Percentiles rank a stretch among this genome's conserved stretches.
Conservation (phyloP, 75 land plant genomes). For the Cunninghamia lanceolata region DNA sequence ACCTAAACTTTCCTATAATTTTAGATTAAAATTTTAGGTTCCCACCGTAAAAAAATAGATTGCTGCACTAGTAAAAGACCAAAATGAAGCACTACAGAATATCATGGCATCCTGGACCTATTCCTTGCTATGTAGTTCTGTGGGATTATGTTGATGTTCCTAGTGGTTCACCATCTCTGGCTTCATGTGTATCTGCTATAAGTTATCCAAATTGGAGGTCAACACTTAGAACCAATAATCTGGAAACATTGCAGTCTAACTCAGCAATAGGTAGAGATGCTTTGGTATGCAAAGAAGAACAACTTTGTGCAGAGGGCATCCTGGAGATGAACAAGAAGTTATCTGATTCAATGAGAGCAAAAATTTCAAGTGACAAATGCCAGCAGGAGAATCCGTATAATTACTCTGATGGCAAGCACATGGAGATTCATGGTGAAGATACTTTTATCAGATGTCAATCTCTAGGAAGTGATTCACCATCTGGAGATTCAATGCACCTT, state of each 20-base stretch:
- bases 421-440: background rate
- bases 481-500: conserved; percentile 43
- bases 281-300: background rate
- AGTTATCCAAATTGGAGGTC: background rate
- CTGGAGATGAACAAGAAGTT: conserved; percentile 3
- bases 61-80: no score
- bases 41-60: no score
- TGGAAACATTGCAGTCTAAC: background rate
- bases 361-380: background rate
- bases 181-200: conserved; percentile 1
- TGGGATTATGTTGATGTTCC: conserved; percentile 64
- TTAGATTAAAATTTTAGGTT: no score
- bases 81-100: no score
- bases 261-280: no score
- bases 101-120: no score
- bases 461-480: conserved; percentile 13
- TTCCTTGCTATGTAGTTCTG: conserved; percentile 37
- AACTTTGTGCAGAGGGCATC: background rate
- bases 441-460: background rate
- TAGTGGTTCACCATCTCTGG: background rate
- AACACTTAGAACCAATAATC: background rate
- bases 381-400: background rate
- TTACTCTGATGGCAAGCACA: background rate
- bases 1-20: no score
- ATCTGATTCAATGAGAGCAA: conserved; percentile 1